Conservation (phyloP, 371 early-diverging fungal genomes). For the Umbelopsis sp. region DNA sequence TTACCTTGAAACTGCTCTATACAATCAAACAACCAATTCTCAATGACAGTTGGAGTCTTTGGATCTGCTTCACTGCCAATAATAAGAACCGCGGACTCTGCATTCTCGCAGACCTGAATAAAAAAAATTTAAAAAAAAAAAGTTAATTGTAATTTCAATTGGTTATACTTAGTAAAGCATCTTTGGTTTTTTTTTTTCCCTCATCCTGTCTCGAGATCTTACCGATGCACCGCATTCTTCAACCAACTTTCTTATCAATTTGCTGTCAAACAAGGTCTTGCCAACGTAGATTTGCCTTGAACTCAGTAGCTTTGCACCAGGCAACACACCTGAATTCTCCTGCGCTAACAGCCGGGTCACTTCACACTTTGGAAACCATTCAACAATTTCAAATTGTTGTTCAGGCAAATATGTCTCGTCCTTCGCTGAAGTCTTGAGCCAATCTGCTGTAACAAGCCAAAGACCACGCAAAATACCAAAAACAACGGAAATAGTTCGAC, state of each 20-base stretch:
- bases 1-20: slow-evolving; percentile 18
- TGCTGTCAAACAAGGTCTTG: slow-evolving; percentile 1
- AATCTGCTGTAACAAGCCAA: slow-evolving; percentile 16
- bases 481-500: slow-evolving; percentile 14
- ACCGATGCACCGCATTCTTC: slow-evolving; percentile 2
- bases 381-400: slow-evolving; percentile 3
- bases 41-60: slow-evolving; percentile 7
- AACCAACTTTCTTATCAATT: slow-evolving; percentile 1
- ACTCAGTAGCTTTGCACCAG: neutral
- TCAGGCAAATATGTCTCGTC: neutral
- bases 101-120: neutral
- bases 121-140: neutral
- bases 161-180: neutral
- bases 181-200: neutral
- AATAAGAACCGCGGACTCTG: neutral
- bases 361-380: slow-evolving; percentile 15
- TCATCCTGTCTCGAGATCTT: neutral
- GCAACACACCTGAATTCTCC: neutral
- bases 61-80: neutral
- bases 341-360: slow-evolving; percentile 1
- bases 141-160: too few relatives aligned
- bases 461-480: slow-evolving; percentile 18
- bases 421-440: slow-evolving; percentile 8
- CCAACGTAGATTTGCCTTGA: slow-evolving; percentile 5
- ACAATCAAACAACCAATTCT: slow-evolving; percentile 22